Evolutionary conservation across 1,284 basidiomycete species (phyloP).

Genomic region (Cutaneotrichosporon sp.): DNA sequence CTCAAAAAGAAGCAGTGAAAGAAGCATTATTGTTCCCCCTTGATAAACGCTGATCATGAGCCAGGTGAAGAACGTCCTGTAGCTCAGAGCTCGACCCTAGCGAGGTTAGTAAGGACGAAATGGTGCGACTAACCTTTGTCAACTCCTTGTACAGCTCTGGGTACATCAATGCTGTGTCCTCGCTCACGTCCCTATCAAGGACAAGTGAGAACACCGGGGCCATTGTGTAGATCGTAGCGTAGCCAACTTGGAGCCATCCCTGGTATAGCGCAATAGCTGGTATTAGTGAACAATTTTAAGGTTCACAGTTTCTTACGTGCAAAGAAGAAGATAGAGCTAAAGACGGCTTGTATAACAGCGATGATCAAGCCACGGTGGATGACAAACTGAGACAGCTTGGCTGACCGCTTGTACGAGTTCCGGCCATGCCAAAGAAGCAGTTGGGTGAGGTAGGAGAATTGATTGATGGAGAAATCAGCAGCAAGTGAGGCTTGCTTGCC

Average conservation of each 20-base stretch:
- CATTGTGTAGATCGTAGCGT: conserved; percentile 98
- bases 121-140: conserved; percentile 75
- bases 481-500: conserved; percentile 97
- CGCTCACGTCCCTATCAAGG: conserved; percentile 90
- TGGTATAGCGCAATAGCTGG: conserved; percentile 88
- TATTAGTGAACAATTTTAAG: conserved; percentile 14
- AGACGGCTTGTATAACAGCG: conserved; percentile 94
- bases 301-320: conserved; percentile 62
- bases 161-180: conserved; percentile 90
- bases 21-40: conserved; percentile 98
- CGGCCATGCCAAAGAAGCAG: conserved; percentile 83
- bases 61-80: conserved; percentile 98
- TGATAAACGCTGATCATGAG: conserved; percentile 96
- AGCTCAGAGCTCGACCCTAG: conserved; percentile 86
- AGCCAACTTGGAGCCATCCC: conserved; percentile 96
- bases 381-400: conserved; percentile 96
- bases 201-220: conserved; percentile 97
- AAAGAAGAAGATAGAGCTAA: conserved; percentile 97
- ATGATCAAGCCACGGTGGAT: conserved; percentile 98
- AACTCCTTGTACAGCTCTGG: conserved; percentile 97
- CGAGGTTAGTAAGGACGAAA: too few relatives aligned
- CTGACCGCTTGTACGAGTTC: conserved; percentile 95
- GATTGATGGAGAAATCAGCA: conserved; percentile 94
- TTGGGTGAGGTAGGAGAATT: conserved; percentile 92
- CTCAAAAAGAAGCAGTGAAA: conserved; percentile 92